Conservation (phyloP, 1,284 basidiomycete genomes). For the Puccinia polysora region DNA sequence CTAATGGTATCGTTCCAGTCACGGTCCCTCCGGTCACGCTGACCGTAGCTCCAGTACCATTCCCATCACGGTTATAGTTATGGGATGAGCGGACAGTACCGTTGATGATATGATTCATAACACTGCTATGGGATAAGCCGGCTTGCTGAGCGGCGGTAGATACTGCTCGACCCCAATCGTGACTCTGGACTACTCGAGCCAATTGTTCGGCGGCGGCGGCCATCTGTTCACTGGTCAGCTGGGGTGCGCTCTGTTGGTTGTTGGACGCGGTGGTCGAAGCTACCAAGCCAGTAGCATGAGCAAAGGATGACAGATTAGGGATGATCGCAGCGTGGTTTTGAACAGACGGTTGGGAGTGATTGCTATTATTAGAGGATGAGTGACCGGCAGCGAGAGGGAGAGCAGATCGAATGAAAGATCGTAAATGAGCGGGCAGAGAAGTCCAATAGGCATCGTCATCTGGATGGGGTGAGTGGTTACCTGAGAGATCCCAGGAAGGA, state of each 20-base stretch:
- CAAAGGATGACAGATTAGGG: slow-evolving; percentile 49
- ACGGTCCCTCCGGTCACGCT: slow-evolving; percentile 59
- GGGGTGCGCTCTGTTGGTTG: slow-evolving; percentile 46
- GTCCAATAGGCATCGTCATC: slow-evolving; percentile 62
- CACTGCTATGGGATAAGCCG: slow-evolving; percentile 30
- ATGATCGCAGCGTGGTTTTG: slow-evolving; percentile 45
- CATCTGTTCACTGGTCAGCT: slow-evolving; percentile 51
- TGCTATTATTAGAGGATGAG: slow-evolving; percentile 46
- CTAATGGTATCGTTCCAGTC: slow-evolving; percentile 65
- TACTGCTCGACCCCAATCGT: slow-evolving; percentile 49
- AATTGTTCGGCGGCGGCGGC: slow-evolving; percentile 51
- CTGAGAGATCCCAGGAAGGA: not conserved
- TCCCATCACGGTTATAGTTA: slow-evolving; percentile 37
- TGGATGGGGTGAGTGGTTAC: slow-evolving; percentile 35
- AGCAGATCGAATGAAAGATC: slow-evolving; percentile 60
- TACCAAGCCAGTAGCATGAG: slow-evolving; percentile 48
- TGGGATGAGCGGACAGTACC: slow-evolving; percentile 32
- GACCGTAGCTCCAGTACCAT: slow-evolving; percentile 33
- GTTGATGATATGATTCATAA: slow-evolving; percentile 40
- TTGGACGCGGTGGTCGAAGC: slow-evolving; percentile 46
- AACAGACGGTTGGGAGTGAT: slow-evolving; percentile 43
- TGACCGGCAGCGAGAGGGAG: slow-evolving; percentile 56
- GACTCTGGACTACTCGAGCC: slow-evolving; percentile 51
- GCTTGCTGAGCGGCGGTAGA: slow-evolving; percentile 39
- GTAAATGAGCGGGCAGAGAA: slow-evolving; percentile 58